A percentile compares a stretch with the other conserved stretches of the same genome.
These are phyloP conservation scores for Paramecium bursaria DNA, from an alignment of 73 alveolate species.

Conservation along the genomic window DNA sequence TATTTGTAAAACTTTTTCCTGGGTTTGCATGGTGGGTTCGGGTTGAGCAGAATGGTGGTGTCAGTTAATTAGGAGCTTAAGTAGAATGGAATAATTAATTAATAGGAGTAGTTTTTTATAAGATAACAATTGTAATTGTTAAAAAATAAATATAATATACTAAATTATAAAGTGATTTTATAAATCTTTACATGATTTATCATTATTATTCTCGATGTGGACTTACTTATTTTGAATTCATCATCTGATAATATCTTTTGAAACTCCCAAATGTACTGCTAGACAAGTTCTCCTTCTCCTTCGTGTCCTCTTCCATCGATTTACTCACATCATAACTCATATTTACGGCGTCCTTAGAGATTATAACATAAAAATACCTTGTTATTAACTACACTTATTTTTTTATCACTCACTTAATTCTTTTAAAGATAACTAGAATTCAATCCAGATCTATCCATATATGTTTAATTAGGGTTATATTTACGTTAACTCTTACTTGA, in stretches of 20 bases:
- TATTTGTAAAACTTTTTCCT: not conserved
- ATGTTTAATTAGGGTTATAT: constrained; percentile 47
- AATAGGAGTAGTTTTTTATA: not conserved
- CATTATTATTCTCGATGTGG: too few relatives aligned
- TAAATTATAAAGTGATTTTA: constrained; percentile 43
- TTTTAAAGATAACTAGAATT: constrained; percentile 15
- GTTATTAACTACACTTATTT: not conserved
- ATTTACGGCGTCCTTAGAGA: constrained; percentile 21
- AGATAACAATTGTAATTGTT: not conserved
- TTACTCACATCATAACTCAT: constrained; percentile 58
- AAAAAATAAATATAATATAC: constrained; percentile 17
- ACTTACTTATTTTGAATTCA: constrained; percentile 49
- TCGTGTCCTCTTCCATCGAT: constrained; percentile 50
- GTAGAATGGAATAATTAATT: not conserved
- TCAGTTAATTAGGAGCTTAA: not conserved
- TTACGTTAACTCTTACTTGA: constrained; percentile 44
- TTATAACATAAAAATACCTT: not conserved
- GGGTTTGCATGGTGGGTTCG: constrained; percentile 30
- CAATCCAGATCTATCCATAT: too few relatives aligned
- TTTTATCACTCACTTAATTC: constrained; percentile 35
- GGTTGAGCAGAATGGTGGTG: constrained; percentile 24
- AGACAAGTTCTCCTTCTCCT: constrained; percentile 21
- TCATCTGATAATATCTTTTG: constrained; percentile 41
- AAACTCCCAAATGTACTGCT: constrained; percentile 52
- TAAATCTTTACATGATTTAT: too few relatives aligned